These are phyloP conservation scores for Rhizopus stolonifer DNA, from an alignment of 371 early-diverging fungal species.

Conservation along the genomic window DNA sequence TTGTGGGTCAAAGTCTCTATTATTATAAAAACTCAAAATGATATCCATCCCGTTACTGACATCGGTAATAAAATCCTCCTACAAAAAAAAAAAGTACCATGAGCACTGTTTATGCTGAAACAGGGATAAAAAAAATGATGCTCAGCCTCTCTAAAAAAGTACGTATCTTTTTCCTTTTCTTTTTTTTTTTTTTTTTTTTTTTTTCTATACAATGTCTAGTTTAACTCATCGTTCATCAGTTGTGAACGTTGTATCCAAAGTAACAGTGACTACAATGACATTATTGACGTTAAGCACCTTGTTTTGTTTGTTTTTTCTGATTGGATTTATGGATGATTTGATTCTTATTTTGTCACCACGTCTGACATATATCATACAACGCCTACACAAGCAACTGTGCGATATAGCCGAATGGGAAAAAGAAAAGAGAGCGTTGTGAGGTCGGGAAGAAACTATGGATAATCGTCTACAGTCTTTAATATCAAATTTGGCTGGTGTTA, in stretches of 20 bases:
- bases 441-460: not conserved
- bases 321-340: not conserved
- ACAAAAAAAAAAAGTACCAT: too few species aligned
- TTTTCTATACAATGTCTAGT: not conserved
- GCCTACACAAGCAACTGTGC: not conserved
- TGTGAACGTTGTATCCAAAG: not conserved
- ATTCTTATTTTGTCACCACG: not conserved
- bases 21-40: too few species aligned
- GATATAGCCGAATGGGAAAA: conserved; percentile 5
- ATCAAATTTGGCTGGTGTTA: not conserved
- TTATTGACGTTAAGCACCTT: not conserved
- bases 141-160: too few species aligned
- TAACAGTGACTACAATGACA: not conserved
- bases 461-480: not conserved
- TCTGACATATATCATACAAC: not conserved
- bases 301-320: not conserved
- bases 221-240: not conserved
- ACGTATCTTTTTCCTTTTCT: not conserved
- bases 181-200: not conserved
- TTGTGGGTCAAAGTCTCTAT: too few species aligned
- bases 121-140: not conserved
- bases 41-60: too few species aligned
- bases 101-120: not conserved
- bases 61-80: too few species aligned
- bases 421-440: conserved; percentile 3